Evolutionary conservation across 176 grass and related monocot species (phyloP), one percentile per base, ranked within the genome.

Genomic region (Oryza meyeriana): DNA sequence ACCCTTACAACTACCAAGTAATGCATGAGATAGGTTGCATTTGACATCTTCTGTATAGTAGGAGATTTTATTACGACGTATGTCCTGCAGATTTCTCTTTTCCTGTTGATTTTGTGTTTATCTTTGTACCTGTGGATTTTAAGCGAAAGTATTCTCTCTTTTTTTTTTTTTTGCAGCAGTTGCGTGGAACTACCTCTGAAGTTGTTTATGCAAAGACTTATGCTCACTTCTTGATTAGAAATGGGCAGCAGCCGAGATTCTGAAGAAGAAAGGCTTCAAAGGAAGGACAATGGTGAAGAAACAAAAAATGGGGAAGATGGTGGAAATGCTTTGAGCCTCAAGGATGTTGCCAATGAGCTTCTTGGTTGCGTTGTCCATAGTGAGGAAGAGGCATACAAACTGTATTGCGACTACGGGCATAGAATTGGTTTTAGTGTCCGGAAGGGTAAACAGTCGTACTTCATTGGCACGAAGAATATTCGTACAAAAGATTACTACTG

Each of bases 401-500:
- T 95, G 50, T 95, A 90, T 61, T 95, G 93, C 18, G 93, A 95
- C 62, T 95, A 95, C 77, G 91, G 93, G 5, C 93, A 95, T 92
- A 85, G 93, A 13, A 84, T 93, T 9, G 93, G 93, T 39, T 95
- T 95, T 74, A 95, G 93, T 50, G 93, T 95, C 42, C 93, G 93
- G 18, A 95, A 93, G 85, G 93, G 90, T 65, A 95, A 95, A 63
- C 93, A 95, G 74, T 93, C 89, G 55, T 95, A 95, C 79, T 95
- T 92, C 70, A 87, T 93, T 29, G 93, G 93, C 27, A 95, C 90
- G 39, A 95, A 90, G 83, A 86, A 88, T 64, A 92, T 95, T 57
- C 88, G 90, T 31, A 90, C 93, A 55, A 93, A 95, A 76, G 93
- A 95, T 61, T 95, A 95, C 76, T 95, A 95, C 65, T 95, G 93